Evolutionary conservation across 1,284 basidiomycete species (phyloP).

Genomic region (Gomphus bonarii): DNA sequence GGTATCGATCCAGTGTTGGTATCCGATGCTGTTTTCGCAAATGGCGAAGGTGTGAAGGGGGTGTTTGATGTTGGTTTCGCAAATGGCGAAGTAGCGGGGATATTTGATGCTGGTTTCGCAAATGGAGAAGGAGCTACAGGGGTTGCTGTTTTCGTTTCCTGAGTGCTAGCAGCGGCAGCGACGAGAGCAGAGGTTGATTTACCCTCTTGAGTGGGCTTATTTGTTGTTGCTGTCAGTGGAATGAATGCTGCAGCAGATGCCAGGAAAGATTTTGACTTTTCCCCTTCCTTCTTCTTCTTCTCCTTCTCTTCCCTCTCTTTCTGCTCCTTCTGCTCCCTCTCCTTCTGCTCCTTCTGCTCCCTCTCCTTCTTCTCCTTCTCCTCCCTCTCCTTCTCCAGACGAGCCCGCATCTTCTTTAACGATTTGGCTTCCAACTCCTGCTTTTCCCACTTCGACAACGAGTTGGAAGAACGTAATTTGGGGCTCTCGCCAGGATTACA

Average conservation of each 20-base stretch:
- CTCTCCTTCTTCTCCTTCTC: conserved; percentile 25
- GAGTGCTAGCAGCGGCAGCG: neutral
- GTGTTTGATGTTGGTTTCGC: conserved; percentile 13
- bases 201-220: neutral
- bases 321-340: no score
- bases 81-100: neutral
- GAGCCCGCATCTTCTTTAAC: conserved; percentile 53
- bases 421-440: conserved; percentile 69
- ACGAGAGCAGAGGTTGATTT: conserved; percentile 19
- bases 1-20: neutral
- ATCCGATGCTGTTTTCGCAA: conserved; percentile 18
- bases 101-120: conserved; percentile 17
- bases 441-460: conserved; percentile 72
- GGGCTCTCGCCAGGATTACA: conserved; percentile 37
- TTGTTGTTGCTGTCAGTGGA: conserved; percentile 4
- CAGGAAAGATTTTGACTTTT: conserved; percentile 17
- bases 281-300: conserved; percentile 15
- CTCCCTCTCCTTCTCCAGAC: conserved; percentile 31
- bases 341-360: conserved; percentile 16
- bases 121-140: conserved; percentile 15
- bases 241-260: conserved; percentile 15
- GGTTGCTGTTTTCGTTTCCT: conserved; percentile 13
- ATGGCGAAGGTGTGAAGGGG: conserved; percentile 13
- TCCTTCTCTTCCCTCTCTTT: neutral
- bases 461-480: conserved; percentile 35